phyloP scores from a whole-genome alignment of 768 basidiomycete genomes.

The Brasilioporus rufonigricans region DNA sequence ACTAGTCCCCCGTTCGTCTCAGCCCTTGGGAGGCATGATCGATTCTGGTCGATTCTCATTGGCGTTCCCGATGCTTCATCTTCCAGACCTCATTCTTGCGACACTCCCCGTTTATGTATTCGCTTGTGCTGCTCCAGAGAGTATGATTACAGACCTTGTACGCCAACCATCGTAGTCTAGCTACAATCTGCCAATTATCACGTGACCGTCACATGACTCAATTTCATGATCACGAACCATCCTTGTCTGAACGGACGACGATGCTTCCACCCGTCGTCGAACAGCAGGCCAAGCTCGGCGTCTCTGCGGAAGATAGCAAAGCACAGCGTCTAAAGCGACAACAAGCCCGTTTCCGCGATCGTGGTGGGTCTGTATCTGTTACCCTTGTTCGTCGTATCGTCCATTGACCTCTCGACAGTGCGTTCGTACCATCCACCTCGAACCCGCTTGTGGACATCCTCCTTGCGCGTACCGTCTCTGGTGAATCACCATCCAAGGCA shows the following conservation, averaged over 20 bases:
- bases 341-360: slow-evolving; percentile 65
- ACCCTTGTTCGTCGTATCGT: neutral
- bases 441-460: slow-evolving; percentile 54
- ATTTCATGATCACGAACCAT: neutral
- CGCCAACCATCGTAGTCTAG: no score
- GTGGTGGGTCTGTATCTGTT: slow-evolving; percentile 51
- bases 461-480: slow-evolving; percentile 46
- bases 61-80: no score
- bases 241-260: neutral
- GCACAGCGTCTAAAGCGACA: slow-evolving; percentile 58
- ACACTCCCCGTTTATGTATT: no score
- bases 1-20: no score
- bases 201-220: no score
- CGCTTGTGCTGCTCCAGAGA: no score
- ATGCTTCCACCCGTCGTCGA: slow-evolving; percentile 12
- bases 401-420: slow-evolving; percentile 32
- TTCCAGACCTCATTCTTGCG: no score
- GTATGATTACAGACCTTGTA: no score
- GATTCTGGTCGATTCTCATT: no score
- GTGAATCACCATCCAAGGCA: slow-evolving; percentile 44
- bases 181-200: no score
- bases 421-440: slow-evolving; percentile 50
- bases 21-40: no score
- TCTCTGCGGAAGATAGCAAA: slow-evolving; percentile 56
- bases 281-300: slow-evolving; percentile 25